Evolutionary conservation across 768 basidiomycete species (phyloP), one percentile per base, ranked within the genome.

Genomic region (Pisolithus sp.): DNA sequence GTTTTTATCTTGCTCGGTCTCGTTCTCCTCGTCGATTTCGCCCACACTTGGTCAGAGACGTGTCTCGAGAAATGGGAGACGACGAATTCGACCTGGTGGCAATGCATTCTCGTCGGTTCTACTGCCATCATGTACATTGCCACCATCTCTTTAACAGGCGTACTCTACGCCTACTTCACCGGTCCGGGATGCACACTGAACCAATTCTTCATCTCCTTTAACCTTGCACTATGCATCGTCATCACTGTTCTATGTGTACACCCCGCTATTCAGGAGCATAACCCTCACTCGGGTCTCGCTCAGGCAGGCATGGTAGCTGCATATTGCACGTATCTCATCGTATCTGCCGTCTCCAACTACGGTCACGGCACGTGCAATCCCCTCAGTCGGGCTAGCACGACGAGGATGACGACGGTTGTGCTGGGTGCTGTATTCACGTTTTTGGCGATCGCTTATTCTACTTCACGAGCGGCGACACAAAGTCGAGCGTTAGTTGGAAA

Each of bases 1-100:
- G n/a, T 93, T 54, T 99, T 99, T 74, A 97, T 99, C 65, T 83
- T 98, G 31, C 86, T 99, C 57, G 96, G 96, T 44, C 85, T 99
- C 26, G 91, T 99, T 52, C 85, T 99, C 41, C 84, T 99, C 52
- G 88, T 99, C 68, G 96, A 99, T 73, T 98, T 98, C 62, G 96
- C 96, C 2, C 96, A 99, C 66, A 88, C 91, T 5, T 98, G 94
- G 94, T 92, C 93, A 15, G 96, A 99, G 70, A 94, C 84, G 6
- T 98, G 95, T 66, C 79, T 97, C 48, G 86, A 95, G 57, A 92
- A 93, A 50, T 97, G 93, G 94, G 95, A 97, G 67, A 81, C 82
- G 53, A 82, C 81, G 2, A 79, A 81, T 42, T 94, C 93, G 9
- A 88, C 86, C 58, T 69, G 94, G 47, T 99, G 96, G 96, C 93